These are phyloP conservation scores for Pythium aristosporum DNA, from an alignment of 352 stramenopile species.

Conservation along the genomic window DNA sequence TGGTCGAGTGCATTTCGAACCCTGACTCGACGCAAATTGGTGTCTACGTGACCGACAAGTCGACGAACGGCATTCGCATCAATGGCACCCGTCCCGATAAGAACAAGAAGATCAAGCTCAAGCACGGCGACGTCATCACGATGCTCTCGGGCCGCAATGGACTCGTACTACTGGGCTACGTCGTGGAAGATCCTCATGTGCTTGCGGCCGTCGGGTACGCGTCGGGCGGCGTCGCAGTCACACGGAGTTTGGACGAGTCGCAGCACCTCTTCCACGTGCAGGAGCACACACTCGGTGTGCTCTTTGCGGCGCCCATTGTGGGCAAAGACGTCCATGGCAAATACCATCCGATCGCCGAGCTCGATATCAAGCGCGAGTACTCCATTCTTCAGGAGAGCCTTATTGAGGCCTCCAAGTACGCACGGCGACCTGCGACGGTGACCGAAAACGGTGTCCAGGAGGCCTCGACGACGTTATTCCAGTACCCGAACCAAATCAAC, in stretches of 20 bases:
- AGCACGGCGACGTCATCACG: conserved; percentile 69
- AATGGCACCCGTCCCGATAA: conserved; percentile 55
- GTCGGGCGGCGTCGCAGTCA: conserved; percentile 14
- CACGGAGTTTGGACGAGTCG: conserved; percentile 51
- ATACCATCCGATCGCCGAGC: conserved; percentile 89
- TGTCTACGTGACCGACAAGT: conserved; percentile 71
- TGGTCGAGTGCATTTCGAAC: conserved; percentile 55
- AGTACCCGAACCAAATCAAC: conserved; percentile 82
- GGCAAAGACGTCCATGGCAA: conserved; percentile 88
- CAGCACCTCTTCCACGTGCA: conserved; percentile 58
- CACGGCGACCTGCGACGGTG: conserved; percentile 9
- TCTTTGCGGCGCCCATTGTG: conserved; percentile 94
- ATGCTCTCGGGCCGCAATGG: conserved; percentile 63
- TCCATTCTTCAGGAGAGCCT: conserved; percentile 77
- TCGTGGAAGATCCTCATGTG: conserved; percentile 76
- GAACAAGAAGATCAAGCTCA: conserved; percentile 45
- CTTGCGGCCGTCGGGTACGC: conserved; percentile 30
- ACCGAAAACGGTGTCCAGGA: conserved; percentile 9
- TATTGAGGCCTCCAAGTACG: conserved; percentile 53
- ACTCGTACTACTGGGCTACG: conserved; percentile 63
- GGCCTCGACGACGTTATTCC: conserved; percentile 40
- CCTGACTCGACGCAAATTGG: conserved; percentile 37
- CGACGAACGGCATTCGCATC: conserved; percentile 70
- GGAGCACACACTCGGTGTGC: conserved; percentile 88
- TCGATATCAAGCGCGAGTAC: conserved; percentile 83